Evolutionary conservation across 768 basidiomycete species (phyloP).

Genomic region (Lactarius indigo): DNA sequence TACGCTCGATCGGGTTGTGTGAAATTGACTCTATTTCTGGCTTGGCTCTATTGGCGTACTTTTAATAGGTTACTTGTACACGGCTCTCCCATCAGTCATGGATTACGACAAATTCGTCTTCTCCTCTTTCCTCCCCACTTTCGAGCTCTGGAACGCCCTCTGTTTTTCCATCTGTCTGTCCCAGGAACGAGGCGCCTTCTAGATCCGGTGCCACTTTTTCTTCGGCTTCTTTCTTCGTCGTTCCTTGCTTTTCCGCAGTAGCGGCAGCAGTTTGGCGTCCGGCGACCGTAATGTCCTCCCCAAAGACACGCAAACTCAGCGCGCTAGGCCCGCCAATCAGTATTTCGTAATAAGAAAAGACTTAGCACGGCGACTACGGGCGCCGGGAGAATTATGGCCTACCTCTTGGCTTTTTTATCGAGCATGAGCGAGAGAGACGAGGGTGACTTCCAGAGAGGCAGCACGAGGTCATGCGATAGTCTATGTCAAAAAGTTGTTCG

Average conservation of each 20-base stretch:
- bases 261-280: conserved; percentile 36
- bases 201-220: not conserved
- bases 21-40: not conserved
- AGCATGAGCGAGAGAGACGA: conserved; percentile 88
- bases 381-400: conserved; percentile 17
- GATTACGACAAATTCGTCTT: not conserved
- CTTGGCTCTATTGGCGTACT: too few species aligned
- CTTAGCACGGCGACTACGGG: conserved; percentile 1
- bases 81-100: not conserved
- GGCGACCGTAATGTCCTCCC: conserved; percentile 64
- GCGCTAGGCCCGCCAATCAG: conserved; percentile 49
- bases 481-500: conserved; percentile 34
- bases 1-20: not conserved
- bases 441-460: conserved; percentile 96
- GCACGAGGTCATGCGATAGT: conserved; percentile 70
- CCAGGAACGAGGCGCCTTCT: not conserved
- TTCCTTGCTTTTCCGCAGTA: conserved; percentile 29
- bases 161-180: not conserved
- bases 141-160: not conserved
- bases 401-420: conserved; percentile 97
- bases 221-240: not conserved
- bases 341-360: not conserved
- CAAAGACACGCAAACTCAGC: conserved; percentile 81
- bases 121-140: not conserved
- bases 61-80: too few species aligned